phyloP scores from a whole-genome alignment of 2,329 filamentous ascomycete genomes.

The Metarhizium rileyi region DNA sequence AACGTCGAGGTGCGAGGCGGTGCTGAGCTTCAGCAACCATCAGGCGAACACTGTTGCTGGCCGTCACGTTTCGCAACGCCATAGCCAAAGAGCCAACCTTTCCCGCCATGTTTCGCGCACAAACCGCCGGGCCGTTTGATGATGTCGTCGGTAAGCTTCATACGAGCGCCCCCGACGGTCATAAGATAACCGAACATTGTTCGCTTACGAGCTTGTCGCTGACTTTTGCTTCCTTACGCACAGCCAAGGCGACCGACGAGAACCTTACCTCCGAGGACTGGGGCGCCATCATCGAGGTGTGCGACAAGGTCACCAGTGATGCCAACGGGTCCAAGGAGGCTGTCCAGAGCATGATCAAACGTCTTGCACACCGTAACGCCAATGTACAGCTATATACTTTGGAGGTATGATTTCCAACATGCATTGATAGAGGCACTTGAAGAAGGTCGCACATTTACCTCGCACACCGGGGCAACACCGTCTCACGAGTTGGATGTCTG shows the following conservation, averaged over 20 bases:
- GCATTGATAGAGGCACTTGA: no score
- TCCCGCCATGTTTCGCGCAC: conserved; percentile 47
- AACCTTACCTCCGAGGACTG: conserved; percentile 81
- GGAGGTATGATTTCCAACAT: conserved; percentile 51
- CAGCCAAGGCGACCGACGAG: conserved; percentile 82
- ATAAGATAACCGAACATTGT: no score
- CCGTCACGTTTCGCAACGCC: conserved; percentile 6
- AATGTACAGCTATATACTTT: conserved; percentile 95
- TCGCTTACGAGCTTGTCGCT: no score
- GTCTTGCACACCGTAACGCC: conserved; percentile 84
- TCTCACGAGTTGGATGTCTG: not conserved
- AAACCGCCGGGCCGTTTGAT: conserved; percentile 48
- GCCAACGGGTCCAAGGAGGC: conserved; percentile 65
- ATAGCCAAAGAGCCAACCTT: conserved; percentile 6
- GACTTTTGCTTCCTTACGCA: not conserved
- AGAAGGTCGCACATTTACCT: not conserved
- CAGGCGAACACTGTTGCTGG: not conserved
- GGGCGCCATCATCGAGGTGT: conserved; percentile 55
- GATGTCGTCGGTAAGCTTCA: conserved; percentile 45
- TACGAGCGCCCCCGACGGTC: not conserved
- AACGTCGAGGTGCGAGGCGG: not conserved
- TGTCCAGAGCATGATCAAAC: conserved; percentile 82
- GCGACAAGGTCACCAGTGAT: conserved; percentile 48
- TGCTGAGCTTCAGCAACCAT: not conserved
- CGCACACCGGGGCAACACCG: not conserved